Evolutionary conservation across 495 filamentous ascomycete genomes (phyloP).

Genomic region (Xylaria acuta): DNA sequence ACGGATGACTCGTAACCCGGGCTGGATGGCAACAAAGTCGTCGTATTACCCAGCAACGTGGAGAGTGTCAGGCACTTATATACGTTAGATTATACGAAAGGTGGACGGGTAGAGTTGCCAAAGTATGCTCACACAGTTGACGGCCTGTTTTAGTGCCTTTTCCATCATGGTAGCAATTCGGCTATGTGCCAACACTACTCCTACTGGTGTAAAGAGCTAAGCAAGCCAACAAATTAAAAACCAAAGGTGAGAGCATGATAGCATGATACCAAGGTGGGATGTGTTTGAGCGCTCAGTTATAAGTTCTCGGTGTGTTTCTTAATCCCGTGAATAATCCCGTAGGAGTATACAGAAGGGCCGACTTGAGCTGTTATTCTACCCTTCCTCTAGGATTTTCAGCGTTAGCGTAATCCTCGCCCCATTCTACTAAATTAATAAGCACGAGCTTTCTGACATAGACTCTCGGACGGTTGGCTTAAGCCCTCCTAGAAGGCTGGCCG

Average conservation of each 20-base stretch:
- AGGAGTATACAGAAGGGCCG: not conserved
- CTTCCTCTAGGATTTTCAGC: not conserved
- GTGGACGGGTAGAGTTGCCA: not conserved
- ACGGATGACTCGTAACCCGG: slow-evolving; percentile 31
- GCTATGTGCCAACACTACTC: not conserved
- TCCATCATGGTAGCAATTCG: not conserved
- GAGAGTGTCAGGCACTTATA: slow-evolving; percentile 3
- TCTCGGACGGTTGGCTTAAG: not conserved
- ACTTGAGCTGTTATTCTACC: not conserved
- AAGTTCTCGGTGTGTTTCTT: not conserved
- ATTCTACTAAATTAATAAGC: not conserved
- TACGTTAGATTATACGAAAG: not conserved
- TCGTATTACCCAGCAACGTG: not conserved
- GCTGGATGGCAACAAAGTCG: slow-evolving; percentile 12
- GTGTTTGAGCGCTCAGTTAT: not conserved
- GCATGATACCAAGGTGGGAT: not conserved
- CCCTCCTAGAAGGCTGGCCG: not conserved
- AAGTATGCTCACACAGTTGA: not conserved
- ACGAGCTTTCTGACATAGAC: not conserved
- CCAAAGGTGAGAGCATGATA: not conserved
- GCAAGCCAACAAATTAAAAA: not conserved
- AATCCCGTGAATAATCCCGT: not conserved
- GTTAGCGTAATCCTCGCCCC: not conserved
- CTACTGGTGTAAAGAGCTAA: not conserved
- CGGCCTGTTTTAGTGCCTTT: not conserved